Evolutionary conservation across 2,329 filamentous ascomycete genomes (phyloP), one percentile per base, ranked within the genome.

Genomic region (Diaporthe velutina): DNA sequence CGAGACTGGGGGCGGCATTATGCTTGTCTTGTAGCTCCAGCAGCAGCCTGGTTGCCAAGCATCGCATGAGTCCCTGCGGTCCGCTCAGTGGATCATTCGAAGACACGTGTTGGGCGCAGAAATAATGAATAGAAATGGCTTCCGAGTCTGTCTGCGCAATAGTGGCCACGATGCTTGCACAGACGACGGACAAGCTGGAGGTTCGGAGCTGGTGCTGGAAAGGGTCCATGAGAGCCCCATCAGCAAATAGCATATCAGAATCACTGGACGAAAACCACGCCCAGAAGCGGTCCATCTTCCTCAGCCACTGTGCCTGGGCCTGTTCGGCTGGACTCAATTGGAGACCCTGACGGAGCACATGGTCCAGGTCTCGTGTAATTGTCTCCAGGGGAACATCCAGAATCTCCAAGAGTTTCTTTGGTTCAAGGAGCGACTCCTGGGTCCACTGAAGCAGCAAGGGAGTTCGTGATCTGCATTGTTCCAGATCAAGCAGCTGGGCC

Each of bases 11-110:
- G 10, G 9, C 19, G n/a, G 15, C 48, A 38, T 30, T 25, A 8
- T 52, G 38, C 22, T 38, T 52, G 8, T 25, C 61, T n/a, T 67
- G 42, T 17, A 67, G 15, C 15, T 52, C 45, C 8, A 52, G 9
- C 13, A 67, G 13, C 19, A 67, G 40, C 2, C 45, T 67, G 19
- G 45, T 13, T 2, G 45, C 28, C 42, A 67, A 33, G 30, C 45
- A 67, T 38, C 30, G 25, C 38, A 67, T 38, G 28, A 67, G 61
- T 15, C 61, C 45, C n/a, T 52, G 61, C 22, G 30, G 45, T n/a
- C 61, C 45, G 10, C 30, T 38, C 12, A 67, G 10, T 15, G 12
- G 10, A 22, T 52, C 45, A 22, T 38, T 67, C 10, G 61, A 67
- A 40, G 61, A 67, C 22, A 52, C n/a, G 42, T 52, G 45, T 2